Conservation (phyloP, 176 grass and related monocot genomes). For the Aegilops bicornis region DNA sequence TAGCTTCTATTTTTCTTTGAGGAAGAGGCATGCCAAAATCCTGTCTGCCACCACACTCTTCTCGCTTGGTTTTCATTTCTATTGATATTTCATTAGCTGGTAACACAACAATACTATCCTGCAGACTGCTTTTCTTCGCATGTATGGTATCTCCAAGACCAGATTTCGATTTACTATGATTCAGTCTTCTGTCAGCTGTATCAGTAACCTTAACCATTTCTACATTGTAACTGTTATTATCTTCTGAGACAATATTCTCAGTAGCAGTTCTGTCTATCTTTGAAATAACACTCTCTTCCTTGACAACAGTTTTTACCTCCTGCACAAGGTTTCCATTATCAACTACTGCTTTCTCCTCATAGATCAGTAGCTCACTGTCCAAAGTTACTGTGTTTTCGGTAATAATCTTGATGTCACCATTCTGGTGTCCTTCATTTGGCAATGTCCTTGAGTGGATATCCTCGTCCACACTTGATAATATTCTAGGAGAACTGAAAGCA, state of each 20-base stretch:
- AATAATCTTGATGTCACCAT: slow-evolving; percentile 55
- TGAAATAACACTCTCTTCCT: slow-evolving; percentile 46
- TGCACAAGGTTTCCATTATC: slow-evolving; percentile 49
- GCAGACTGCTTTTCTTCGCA: slow-evolving; percentile 38
- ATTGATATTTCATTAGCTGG: slow-evolving; percentile 39
- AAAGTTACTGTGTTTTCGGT: slow-evolving; percentile 52
- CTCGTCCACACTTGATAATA: slow-evolving; percentile 24
- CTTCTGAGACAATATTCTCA: slow-evolving; percentile 26
- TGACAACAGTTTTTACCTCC: slow-evolving; percentile 64
- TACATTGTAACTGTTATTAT: slow-evolving; percentile 28
- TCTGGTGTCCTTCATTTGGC: slow-evolving; percentile 31
- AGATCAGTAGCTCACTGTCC: slow-evolving; percentile 56
- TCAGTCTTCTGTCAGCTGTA: slow-evolving; percentile 33
- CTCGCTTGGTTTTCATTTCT: slow-evolving; percentile 54
- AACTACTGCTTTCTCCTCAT: slow-evolving; percentile 93
- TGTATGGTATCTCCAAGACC: slow-evolving; percentile 27
- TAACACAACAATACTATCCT: slow-evolving; percentile 53
- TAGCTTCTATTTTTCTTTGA: slow-evolving; percentile 56
- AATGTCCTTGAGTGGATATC: slow-evolving; percentile 26
- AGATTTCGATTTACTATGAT: slow-evolving; percentile 22
- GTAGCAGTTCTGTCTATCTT: slow-evolving; percentile 14
- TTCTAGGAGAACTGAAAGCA: slow-evolving; percentile 34
- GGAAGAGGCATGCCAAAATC: slow-evolving; percentile 39
- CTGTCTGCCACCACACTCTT: slow-evolving; percentile 29
- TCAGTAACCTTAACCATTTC: slow-evolving; percentile 26